These are phyloP conservation scores for Aspergillus amoenus DNA, from an alignment of 2,329 filamentous ascomycete species.

Conservation along the genomic window DNA sequence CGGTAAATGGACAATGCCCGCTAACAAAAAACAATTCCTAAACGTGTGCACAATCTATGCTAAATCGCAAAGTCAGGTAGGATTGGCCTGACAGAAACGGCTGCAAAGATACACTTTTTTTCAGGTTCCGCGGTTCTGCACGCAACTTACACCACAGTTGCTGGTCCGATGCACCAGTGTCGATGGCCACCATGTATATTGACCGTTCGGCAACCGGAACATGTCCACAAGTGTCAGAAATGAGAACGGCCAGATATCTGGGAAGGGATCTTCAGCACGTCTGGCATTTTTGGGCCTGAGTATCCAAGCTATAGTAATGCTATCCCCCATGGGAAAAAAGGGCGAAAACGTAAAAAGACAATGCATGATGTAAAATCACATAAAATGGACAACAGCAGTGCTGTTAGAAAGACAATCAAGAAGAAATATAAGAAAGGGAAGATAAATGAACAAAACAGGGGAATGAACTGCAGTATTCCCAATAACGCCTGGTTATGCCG, in stretches of 20 bases:
- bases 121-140: background rate
- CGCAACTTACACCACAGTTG: background rate
- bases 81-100: background rate
- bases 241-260: background rate
- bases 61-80: background rate
- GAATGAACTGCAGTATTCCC: constrained; percentile 29
- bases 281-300: constrained; percentile 8
- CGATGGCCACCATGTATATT: background rate
- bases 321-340: constrained; percentile 7
- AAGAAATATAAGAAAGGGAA: constrained; percentile 10
- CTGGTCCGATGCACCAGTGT: background rate
- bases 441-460: constrained; percentile 18
- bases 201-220: background rate
- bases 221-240: background rate
- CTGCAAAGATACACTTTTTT: background rate
- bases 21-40: background rate
- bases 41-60: constrained; percentile 3
- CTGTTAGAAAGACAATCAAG: constrained; percentile 17
- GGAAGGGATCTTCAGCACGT: background rate
- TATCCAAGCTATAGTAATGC: constrained; percentile 26
- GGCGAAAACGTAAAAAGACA: constrained; percentile 8
- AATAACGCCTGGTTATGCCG: constrained; percentile 34
- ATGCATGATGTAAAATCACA: constrained; percentile 7
- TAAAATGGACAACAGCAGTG: constrained; percentile 13
- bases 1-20: background rate